Conservation (phyloP, 1,284 basidiomycete genomes). For the Leccinum pachyderme region DNA sequence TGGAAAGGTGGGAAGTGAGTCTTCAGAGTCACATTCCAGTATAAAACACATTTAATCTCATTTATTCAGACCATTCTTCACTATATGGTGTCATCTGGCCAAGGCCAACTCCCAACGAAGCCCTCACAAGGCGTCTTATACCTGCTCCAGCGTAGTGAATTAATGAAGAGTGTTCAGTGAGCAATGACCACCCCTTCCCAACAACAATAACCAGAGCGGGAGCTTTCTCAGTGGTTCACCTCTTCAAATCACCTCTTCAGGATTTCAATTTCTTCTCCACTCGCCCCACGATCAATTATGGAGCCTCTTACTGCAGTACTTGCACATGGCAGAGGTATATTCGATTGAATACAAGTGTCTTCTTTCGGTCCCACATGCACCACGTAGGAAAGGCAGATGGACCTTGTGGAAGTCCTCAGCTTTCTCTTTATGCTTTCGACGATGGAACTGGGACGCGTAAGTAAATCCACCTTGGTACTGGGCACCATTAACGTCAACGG, state of each 20-base stretch:
- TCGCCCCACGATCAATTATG: constrained; percentile 98
- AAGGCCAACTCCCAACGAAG: constrained; percentile 60
- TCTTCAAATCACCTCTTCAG: constrained; percentile 88
- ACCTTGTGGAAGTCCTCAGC: constrained; percentile 90
- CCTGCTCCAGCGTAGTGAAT: constrained; percentile 80
- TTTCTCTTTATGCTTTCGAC: constrained; percentile 96
- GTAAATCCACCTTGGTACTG: constrained; percentile 23
- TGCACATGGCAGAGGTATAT: constrained; percentile 75
- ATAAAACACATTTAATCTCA: not conserved
- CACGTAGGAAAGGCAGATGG: constrained; percentile 76
- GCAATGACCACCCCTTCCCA: constrained; percentile 20
- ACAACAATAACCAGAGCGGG: constrained; percentile 3
- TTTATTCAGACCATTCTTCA: constrained; percentile 78
- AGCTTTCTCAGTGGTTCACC: constrained; percentile 44
- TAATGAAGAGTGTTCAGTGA: constrained; percentile 74
- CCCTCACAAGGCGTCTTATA: constrained; percentile 83
- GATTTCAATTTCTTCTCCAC: constrained; percentile 96
- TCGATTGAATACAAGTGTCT: constrained; percentile 2
- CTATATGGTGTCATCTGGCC: constrained; percentile 97
- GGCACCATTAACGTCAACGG: not conserved
- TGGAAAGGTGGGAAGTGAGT: constrained; percentile 91
- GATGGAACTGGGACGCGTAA: constrained; percentile 85
- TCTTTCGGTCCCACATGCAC: not conserved
- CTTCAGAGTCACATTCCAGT: not conserved
- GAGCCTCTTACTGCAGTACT: constrained; percentile 91